These are phyloP conservation scores for Monosporascus sp. DNA, from an alignment of 2,329 filamentous ascomycete genomes.

Conservation along the genomic window DNA sequence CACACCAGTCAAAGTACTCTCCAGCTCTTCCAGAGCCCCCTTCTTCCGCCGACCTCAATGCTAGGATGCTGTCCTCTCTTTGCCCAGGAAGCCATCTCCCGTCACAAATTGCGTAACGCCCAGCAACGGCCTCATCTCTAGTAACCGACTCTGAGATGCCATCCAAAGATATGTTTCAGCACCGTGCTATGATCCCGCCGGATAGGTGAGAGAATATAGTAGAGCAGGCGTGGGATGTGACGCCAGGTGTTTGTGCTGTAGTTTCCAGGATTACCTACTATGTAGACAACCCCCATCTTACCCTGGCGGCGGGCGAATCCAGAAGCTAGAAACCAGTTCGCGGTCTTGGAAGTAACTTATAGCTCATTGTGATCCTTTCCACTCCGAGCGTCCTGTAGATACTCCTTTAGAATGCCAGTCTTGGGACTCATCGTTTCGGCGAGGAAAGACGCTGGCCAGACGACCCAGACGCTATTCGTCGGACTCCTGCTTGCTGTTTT, in stretches of 20 bases:
- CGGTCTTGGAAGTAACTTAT: constrained; percentile 14
- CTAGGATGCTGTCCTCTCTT: constrained; percentile 13
- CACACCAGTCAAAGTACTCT: constrained; percentile 16
- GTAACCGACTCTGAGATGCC: constrained; percentile 14
- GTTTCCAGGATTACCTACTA: constrained; percentile 14
- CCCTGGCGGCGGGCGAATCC: constrained; percentile 15
- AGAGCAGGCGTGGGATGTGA: constrained; percentile 2
- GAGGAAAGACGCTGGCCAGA: constrained; percentile 15
- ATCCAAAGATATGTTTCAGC: constrained; percentile 20
- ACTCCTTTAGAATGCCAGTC: constrained; percentile 10
- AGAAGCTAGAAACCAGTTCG: constrained; percentile 17
- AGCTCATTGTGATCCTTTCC: constrained; percentile 9
- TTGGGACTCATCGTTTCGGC: constrained; percentile 15
- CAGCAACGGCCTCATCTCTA: constrained; percentile 10
- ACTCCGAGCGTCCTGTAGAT: constrained; percentile 5
- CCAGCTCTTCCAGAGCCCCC: constrained; percentile 14
- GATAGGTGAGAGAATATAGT: constrained; percentile 3
- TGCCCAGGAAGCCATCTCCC: constrained; percentile 19
- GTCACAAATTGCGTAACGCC: constrained; percentile 16
- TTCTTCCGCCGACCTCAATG: constrained; percentile 7
- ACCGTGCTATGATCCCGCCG: constrained; percentile 10
- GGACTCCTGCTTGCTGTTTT: constrained; percentile 9
- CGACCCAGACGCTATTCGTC: constrained; percentile 12
- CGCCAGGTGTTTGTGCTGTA: constrained; percentile 14
- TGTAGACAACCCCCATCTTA: constrained; percentile 6